Conservation (phyloP, 805 yeast genomes). For the Starmera amethionina region DNA sequence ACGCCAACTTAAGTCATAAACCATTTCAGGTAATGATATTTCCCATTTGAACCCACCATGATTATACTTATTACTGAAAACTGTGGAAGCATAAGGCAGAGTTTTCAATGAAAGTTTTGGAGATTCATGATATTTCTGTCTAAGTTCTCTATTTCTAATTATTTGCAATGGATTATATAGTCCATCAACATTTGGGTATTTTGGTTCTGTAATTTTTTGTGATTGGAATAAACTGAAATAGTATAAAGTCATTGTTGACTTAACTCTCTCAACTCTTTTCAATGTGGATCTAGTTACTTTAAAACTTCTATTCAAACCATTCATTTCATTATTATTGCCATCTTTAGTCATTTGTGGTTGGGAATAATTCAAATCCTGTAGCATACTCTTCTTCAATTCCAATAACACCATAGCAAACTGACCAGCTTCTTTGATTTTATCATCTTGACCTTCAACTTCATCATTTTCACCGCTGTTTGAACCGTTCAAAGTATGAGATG, state of each 20-base stretch:
- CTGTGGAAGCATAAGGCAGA: constrained; percentile 56
- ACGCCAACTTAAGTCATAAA: constrained; percentile 52
- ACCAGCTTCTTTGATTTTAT: constrained; percentile 20
- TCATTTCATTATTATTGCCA: constrained; percentile 3
- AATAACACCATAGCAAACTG: constrained; percentile 30
- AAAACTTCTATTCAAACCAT: constrained; percentile 4
- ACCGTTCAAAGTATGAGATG: neutral
- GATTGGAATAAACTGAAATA: constrained; percentile 15
- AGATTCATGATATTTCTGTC: constrained; percentile 40
- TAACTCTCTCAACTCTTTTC: constrained; percentile 40
- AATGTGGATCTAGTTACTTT: constrained; percentile 24
- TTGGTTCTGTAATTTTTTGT: constrained; percentile 8
- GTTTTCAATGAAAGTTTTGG: constrained; percentile 36
- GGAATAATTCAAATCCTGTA: constrained; percentile 23
- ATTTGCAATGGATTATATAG: constrained; percentile 76
- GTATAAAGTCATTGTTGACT: constrained; percentile 23
- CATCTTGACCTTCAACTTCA: constrained; percentile 6
- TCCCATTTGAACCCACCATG: constrained; percentile 51
- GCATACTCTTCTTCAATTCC: constrained; percentile 32
- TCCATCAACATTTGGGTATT: constrained; percentile 43
- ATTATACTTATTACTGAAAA: constrained; percentile 34
- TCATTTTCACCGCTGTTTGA: neutral
- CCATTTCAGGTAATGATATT: constrained; percentile 47
- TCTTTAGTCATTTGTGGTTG: constrained; percentile 24
- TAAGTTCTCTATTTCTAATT: constrained; percentile 58